Evolutionary conservation across 805 yeast species (phyloP), one percentile per base, ranked within the genome.

Genomic region (Clavispora santaluciae): DNA sequence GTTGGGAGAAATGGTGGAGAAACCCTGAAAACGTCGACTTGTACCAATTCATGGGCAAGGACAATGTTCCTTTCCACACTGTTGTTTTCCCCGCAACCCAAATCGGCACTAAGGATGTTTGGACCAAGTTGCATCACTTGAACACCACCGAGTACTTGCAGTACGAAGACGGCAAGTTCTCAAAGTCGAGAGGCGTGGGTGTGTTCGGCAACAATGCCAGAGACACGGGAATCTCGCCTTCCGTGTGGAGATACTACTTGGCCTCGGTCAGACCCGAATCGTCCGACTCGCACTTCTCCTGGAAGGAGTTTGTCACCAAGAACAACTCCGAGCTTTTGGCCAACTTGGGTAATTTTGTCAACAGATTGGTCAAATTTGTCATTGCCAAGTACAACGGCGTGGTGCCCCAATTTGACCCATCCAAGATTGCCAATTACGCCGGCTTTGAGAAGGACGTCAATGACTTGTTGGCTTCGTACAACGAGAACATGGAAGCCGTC

Each of bases 31-130:
- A 89, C 47, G 96, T 93, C 48, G 68, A 85, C 50, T 72, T 93
- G 51, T 88, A 86, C 63, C 99, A 93, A 72, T 93, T 93, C 64
- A 93, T 93, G 99, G 99, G 99, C 66, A 93, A 93, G 64, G 99
- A 93, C 66, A 93, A 93, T 60, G 97, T 90, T 56, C 97, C 98
- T 23, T 93, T 93, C 87, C 99, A 93, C 62, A 85, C 96, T 1
- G 99, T 93, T 42, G 95, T 93, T 42, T 93, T 91, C 88, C 99
- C 99, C 45, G 82, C 95, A 33, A 70, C 95, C 21, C 84, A 82
- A 66, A 68, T 93, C 34, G 99, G 98, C 63, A 90, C 99, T 13
- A 66, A 75, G 15, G 91, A 91, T 42, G 57, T 73, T 36, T 93
- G 98, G 98, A 89, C 96, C 44, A 82, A 79, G 78, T 73, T 90